A percentile compares a stretch with the other conserved stretches of the same genome.
phyloP scores from a whole-genome alignment of 352 stramenopile genomes.

The Thalassiosira mediterranea region DNA sequence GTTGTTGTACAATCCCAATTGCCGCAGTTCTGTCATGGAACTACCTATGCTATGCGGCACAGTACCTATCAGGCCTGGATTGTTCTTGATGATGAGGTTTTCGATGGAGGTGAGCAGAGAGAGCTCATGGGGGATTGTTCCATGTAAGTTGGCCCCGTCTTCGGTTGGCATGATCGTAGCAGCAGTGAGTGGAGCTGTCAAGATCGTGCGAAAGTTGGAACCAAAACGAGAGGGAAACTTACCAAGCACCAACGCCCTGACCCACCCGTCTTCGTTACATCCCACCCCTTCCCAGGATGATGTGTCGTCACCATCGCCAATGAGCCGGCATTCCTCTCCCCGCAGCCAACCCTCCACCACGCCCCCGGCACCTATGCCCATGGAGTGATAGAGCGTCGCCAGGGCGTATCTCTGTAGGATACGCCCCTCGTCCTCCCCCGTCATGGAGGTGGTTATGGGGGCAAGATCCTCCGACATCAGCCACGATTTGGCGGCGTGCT shows the following conservation, averaged over 20 bases:
- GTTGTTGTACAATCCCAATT: slow-evolving; percentile 72
- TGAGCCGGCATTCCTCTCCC: slow-evolving; percentile 63
- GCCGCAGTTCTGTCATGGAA: slow-evolving; percentile 47
- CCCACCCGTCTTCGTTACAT: slow-evolving; percentile 60
- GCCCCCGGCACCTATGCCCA: slow-evolving; percentile 46
- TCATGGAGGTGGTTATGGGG: slow-evolving; percentile 13
- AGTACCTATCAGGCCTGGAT: slow-evolving; percentile 53
- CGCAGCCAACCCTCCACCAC: slow-evolving; percentile 64
- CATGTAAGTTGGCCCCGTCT: slow-evolving; percentile 60
- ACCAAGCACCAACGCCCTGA: slow-evolving; percentile 62
- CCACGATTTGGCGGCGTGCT: slow-evolving; percentile 57
- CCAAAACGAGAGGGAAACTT: too few relatives aligned
- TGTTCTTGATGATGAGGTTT: slow-evolving; percentile 79
- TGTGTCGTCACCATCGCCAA: slow-evolving; percentile 39
- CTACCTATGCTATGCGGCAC: slow-evolving; percentile 62
- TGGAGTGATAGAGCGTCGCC: slow-evolving; percentile 69
- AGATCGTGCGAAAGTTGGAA: too few relatives aligned
- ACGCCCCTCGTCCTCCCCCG: slow-evolving; percentile 16
- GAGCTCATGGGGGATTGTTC: slow-evolving; percentile 65
- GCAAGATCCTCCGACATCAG: slow-evolving; percentile 56
- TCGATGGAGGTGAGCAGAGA: slow-evolving; percentile 57
- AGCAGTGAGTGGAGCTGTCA: too few relatives aligned
- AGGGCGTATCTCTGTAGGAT: slow-evolving; percentile 72
- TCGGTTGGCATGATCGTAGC: too few relatives aligned
- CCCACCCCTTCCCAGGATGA: slow-evolving; percentile 60